These are phyloP conservation scores for Periconia macrospinosa DNA, from an alignment of 2,329 filamentous ascomycete species.

Conservation along the genomic window DNA sequence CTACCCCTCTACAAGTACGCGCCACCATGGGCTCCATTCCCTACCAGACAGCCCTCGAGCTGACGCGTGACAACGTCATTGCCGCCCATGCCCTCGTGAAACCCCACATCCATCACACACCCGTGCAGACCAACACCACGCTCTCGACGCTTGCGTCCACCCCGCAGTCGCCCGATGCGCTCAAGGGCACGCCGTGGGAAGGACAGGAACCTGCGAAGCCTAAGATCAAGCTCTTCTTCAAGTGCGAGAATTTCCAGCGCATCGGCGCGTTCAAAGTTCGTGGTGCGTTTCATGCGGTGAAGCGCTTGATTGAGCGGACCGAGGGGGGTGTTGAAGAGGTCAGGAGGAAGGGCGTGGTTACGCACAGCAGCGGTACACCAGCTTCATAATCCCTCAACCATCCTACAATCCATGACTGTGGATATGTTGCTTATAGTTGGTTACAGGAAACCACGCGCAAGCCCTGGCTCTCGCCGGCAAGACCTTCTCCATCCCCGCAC, in stretches of 20 bases:
- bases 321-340: slow-evolving; percentile 47
- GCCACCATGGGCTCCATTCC: background rate
- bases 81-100: slow-evolving; percentile 73
- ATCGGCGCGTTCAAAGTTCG: slow-evolving; percentile 92
- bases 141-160: slow-evolving; percentile 75
- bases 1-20: background rate
- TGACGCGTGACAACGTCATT: slow-evolving; percentile 72
- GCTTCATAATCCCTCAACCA: background rate
- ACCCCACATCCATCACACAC: slow-evolving; percentile 78
- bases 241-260: slow-evolving; percentile 90
- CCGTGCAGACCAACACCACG: slow-evolving; percentile 77
- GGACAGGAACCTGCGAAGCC: slow-evolving; percentile 63
- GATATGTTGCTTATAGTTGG: background rate
- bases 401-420: background rate
- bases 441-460: slow-evolving; percentile 86
- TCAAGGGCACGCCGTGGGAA: slow-evolving; percentile 61
- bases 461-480: slow-evolving; percentile 83
- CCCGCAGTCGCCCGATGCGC: slow-evolving; percentile 59
- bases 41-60: slow-evolving; percentile 52
- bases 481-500: slow-evolving; percentile 71
- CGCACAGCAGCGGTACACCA: slow-evolving; percentile 78
- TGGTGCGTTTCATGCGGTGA: slow-evolving; percentile 85
- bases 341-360: slow-evolving; percentile 73
- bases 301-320: slow-evolving; percentile 61
- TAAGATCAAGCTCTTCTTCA: slow-evolving; percentile 79